These are phyloP conservation scores for Candida yuanshanica DNA, from an alignment of 805 yeast species.

Conservation along the genomic window DNA sequence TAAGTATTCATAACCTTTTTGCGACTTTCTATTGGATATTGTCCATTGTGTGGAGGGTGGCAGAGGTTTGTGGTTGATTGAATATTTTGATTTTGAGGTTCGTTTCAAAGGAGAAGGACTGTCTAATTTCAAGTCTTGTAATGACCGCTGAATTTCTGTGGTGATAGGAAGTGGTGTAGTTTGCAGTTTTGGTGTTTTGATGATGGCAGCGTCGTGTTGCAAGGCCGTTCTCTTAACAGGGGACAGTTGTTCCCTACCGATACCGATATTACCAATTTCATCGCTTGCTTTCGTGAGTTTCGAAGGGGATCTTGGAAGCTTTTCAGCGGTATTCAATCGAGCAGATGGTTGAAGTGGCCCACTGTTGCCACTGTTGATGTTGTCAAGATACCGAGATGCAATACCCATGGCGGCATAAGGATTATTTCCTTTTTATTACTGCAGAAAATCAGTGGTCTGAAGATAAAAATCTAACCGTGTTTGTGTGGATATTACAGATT, in stretches of 20 bases:
- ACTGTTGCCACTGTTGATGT: constrained; percentile 7
- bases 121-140: constrained; percentile 18
- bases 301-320: neutral
- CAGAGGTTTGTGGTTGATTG: neutral
- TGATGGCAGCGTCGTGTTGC: neutral
- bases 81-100: constrained; percentile 1
- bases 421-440: too few relatives aligned
- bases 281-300: neutral
- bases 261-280: neutral
- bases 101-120: constrained; percentile 24
- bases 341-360: constrained; percentile 18
- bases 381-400: constrained; percentile 24
- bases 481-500: too few relatives aligned
- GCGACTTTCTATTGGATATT: constrained; percentile 9
- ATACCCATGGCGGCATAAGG: constrained; percentile 6
- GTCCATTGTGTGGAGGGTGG: constrained; percentile 13
- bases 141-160: constrained; percentile 13
- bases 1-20: constrained; percentile 67
- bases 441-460: too few relatives aligned
- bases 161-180: neutral
- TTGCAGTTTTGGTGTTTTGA: neutral
- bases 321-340: constrained; percentile 10
- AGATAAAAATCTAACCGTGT: too few relatives aligned
- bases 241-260: neutral
- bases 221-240: constrained; percentile 2